These are phyloP conservation scores for Sporothrix protearum DNA, from an alignment of 2,329 filamentous ascomycete genomes.

Conservation along the genomic window DNA sequence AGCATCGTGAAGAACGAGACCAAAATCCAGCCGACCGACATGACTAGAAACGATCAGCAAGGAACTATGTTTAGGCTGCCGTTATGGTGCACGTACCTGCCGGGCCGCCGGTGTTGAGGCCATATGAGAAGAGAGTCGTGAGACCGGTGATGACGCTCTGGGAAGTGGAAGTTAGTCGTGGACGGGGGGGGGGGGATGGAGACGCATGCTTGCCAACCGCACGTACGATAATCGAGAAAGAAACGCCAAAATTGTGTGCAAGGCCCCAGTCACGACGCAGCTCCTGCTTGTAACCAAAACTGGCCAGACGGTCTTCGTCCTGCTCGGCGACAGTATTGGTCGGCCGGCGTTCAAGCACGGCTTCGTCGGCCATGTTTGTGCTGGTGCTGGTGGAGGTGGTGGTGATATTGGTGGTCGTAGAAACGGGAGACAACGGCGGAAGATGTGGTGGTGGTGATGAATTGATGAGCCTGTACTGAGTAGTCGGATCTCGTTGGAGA, in stretches of 20 bases:
- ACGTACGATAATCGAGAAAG: slow-evolving; percentile 61
- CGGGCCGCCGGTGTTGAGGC: slow-evolving; percentile 52
- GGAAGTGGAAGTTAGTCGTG: background rate
- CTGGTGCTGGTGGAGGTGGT: background rate
- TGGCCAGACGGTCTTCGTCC: slow-evolving; percentile 52
- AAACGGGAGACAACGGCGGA: background rate
- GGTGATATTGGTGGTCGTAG: background rate
- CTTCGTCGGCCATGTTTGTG: slow-evolving; percentile 28
- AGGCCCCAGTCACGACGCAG: slow-evolving; percentile 56
- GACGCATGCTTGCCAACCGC: too few species aligned
- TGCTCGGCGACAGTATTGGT: slow-evolving; percentile 33
- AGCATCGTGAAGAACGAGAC: slow-evolving; percentile 54
- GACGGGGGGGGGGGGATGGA: too few species aligned
- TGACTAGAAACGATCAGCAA: too few species aligned
- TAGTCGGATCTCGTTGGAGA: background rate
- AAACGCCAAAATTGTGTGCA: slow-evolving; percentile 59
- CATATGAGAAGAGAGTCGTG: slow-evolving; percentile 57
- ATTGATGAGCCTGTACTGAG: background rate
- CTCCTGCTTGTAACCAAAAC: slow-evolving; percentile 59
- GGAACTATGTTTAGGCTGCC: too few species aligned
- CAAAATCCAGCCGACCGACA: slow-evolving; percentile 55
- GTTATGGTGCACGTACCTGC: too few species aligned
- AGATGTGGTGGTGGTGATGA: background rate
- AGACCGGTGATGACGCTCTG: slow-evolving; percentile 58
- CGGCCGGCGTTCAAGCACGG: slow-evolving; percentile 30